These are phyloP conservation scores for Picea engelmannii DNA, from an alignment of 83 land plant genomes.

Conservation along the genomic window DNA sequence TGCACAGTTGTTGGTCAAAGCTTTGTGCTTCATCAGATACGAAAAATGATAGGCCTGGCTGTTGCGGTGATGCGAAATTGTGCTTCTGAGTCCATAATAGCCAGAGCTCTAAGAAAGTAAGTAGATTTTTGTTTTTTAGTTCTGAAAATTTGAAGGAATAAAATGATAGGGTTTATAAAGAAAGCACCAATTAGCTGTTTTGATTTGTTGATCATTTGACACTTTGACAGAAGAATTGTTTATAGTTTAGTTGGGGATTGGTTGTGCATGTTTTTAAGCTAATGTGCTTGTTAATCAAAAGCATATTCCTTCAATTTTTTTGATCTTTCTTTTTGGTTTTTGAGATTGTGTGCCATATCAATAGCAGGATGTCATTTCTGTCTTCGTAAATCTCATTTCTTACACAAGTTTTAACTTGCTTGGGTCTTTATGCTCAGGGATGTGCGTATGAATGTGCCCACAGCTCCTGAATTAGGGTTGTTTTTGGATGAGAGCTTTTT, in stretches of 20 bases:
- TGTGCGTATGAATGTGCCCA: constrained; percentile 76
- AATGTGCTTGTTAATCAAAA: too few species aligned
- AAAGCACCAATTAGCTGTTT: too few species aligned
- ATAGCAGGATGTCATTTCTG: background rate
- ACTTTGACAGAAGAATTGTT: too few species aligned
- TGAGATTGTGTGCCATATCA: background rate
- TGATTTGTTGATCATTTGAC: too few species aligned
- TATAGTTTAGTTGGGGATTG: too few species aligned
- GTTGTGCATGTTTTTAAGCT: too few species aligned
- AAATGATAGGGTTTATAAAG: background rate
- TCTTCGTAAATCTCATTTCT: background rate
- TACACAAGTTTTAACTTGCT: background rate
- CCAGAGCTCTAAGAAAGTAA: constrained; percentile 69
- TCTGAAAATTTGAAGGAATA: background rate
- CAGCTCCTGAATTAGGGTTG: constrained; percentile 93
- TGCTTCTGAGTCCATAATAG: constrained; percentile 79
- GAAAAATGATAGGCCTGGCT: constrained; percentile 95
- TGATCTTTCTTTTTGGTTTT: background rate
- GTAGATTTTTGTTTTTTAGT: constrained; percentile 9
- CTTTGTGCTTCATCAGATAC: constrained; percentile 97
- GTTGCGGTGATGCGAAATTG: constrained; percentile 88
- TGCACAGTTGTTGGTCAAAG: constrained; percentile 95
- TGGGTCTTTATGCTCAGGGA: constrained; percentile 46
- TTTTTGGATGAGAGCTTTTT: constrained; percentile 87
- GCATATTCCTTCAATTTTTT: too few species aligned